Evolutionary conservation across 495 filamentous ascomycete species (phyloP).

Genomic region (Annulohypoxylon moriforme): DNA sequence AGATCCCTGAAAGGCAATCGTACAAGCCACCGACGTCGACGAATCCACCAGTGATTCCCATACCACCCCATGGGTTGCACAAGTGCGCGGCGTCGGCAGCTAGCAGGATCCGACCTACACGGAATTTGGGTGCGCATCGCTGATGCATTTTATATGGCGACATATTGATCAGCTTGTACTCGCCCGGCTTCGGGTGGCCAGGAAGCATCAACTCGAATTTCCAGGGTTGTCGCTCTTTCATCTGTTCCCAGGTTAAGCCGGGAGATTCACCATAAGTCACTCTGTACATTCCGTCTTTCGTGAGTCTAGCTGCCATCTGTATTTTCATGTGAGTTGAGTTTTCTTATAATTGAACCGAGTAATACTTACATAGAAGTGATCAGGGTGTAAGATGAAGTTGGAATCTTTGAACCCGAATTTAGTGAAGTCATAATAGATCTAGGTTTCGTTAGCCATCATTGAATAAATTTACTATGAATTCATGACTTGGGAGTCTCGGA

Average conservation of each 20-base stretch:
- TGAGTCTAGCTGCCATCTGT: slow-evolving; percentile 69
- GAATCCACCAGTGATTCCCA: slow-evolving; percentile 71
- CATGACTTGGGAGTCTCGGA: neutral
- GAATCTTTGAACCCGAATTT: slow-evolving; percentile 66
- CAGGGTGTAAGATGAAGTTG: slow-evolving; percentile 70
- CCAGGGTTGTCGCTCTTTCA: slow-evolving; percentile 62
- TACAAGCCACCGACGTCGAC: slow-evolving; percentile 69
- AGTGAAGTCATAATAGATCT: slow-evolving; percentile 68
- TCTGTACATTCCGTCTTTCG: slow-evolving; percentile 67
- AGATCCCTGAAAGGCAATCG: slow-evolving; percentile 67
- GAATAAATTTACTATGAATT: neutral
- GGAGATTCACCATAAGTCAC: slow-evolving; percentile 68
- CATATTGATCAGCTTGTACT: slow-evolving; percentile 66
- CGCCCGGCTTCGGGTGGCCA: slow-evolving; percentile 66
- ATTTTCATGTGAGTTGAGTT: slow-evolving; percentile 9
- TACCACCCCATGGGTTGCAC: slow-evolving; percentile 68
- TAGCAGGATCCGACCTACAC: slow-evolving; percentile 67
- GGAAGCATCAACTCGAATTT: slow-evolving; percentile 68
- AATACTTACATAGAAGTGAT: slow-evolving; percentile 61
- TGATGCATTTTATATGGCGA: slow-evolving; percentile 72
- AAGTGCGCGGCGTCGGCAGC: slow-evolving; percentile 71
- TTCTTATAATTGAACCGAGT: neutral
- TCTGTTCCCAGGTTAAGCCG: slow-evolving; percentile 64
- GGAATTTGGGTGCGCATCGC: slow-evolving; percentile 65
- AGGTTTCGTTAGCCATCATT: slow-evolving; percentile 5